phyloP scores from a whole-genome alignment of 306 rosid genomes.

The Delonix regia region DNA sequence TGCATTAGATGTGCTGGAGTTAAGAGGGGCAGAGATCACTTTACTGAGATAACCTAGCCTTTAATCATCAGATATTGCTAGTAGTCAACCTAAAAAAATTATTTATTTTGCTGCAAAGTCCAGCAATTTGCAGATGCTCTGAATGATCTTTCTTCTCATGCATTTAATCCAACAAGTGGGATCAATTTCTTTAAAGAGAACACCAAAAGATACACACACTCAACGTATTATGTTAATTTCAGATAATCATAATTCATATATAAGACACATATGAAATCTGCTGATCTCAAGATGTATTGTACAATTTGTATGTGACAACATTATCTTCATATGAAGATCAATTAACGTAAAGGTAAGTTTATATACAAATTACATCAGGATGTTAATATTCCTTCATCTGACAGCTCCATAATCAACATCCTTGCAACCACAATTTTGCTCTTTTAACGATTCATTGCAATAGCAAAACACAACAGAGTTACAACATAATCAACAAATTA shows the following conservation, averaged over 20 bases:
- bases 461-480: not conserved
- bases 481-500: conserved; percentile 3
- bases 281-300: conserved; percentile 1
- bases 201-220: not conserved
- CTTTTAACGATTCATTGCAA: conserved; percentile 2
- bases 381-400: not conserved
- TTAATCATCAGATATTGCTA: not conserved
- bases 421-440: not conserved
- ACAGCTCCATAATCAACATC: not conserved
- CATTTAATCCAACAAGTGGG: not conserved
- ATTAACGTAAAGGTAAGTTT: not conserved
- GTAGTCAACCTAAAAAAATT: not conserved
- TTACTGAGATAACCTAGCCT: not conserved
- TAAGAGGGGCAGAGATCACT: not conserved
- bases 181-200: not conserved
- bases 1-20: not conserved
- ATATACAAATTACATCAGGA: not conserved
- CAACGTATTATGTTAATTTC: not conserved
- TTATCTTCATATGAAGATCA: not conserved
- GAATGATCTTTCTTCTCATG: not conserved
- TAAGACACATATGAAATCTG: not conserved
- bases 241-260: not conserved
- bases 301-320: not conserved
- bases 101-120: not conserved
- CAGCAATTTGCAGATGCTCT: not conserved